Base-by-base conservation (phyloP, 371 early-diverging fungal species). In the Lichtheimia ornata region DNA sequence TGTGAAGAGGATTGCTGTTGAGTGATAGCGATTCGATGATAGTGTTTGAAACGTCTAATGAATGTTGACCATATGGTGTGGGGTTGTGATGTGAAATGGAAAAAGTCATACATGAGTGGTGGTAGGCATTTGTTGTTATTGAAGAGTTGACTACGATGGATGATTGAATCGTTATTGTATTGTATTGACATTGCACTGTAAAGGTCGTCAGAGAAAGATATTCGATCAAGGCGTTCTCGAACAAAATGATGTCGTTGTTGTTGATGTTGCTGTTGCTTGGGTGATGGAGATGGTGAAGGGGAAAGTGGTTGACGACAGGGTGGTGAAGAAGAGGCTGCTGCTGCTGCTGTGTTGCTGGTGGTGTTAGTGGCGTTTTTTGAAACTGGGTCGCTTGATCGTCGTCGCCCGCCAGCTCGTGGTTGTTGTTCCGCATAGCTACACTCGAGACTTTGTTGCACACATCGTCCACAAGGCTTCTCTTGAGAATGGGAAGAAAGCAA, bases 51-150 rank as follows among this genome's bases (percentile, higher is more conserved):
- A 4, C 55, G 63, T 2, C 45, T 17, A 7, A 47, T 60, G 47
- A 71, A 71, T 11, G 17, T 40, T 2, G 55, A 40, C 74, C 72
- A 72, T 47, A 72, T 69, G 3, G 53, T 52, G 15, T 60, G 49
- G 0, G 74, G 72, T 28, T 72, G 74, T 5, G 64, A 57, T 11
- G 73, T 65, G 7, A 64, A 25, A 45, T 72, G 62, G 61, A 67
- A 74, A 44, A 72, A 74, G 30, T 72, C 74, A 58, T 68, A 69
- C 25, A 74, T 35, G 13, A 77, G 61, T 47, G 74, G 74, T 17
- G 69, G 62, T 20, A 69, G 30, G 12, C 56, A 66, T 40, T 66
- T 67, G 45, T 20, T 35, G 35, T 35, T 35, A 35, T 35, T 22
- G 25, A 55, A 42, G 13, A 62, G 53, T 17, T 62, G 53, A 20